Percentiles rank a stretch among this genome's conserved stretches.
Conservation (phyloP, 1,284 basidiomycete species). For the Rhodotorula sp. region DNA sequence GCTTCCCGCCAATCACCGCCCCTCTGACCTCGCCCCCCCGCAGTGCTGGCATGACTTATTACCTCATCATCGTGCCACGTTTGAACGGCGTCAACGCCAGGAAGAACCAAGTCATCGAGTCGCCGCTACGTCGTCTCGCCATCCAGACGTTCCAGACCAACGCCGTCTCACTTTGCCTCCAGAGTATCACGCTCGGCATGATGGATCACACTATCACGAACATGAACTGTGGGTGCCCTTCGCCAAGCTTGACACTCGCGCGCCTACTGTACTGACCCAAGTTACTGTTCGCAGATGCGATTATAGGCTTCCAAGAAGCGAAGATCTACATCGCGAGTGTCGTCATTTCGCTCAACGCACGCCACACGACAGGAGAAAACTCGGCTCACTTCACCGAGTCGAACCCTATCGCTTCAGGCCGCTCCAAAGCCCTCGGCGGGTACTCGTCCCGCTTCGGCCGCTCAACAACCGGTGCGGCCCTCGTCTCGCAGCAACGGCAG, state of each 20-base stretch:
- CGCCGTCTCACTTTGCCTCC: not conserved
- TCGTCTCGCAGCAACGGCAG: not conserved
- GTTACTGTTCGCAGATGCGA: too few species aligned
- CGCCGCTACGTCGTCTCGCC: not conserved
- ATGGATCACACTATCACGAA: not conserved
- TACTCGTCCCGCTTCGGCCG: not conserved
- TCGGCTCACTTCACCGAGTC: not conserved
- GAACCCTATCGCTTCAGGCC: not conserved
- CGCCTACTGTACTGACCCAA: too few species aligned
- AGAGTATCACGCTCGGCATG: not conserved
- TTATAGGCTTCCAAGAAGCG: not conserved
- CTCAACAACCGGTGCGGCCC: not conserved
- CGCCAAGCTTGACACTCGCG: too few species aligned
- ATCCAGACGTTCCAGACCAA: not conserved
- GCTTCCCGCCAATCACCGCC: too few species aligned
- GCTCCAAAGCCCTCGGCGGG: not conserved
- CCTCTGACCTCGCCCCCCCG: too few species aligned
- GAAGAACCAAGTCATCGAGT: not conserved
- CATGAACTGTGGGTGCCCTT: not conserved
- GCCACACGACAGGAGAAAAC: not conserved
- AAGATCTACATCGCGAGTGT: not conserved
- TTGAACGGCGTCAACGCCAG: not conserved
- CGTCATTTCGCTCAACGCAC: not conserved
- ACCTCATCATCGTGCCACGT: not conserved
- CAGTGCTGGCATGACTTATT: not conserved